phyloP scores from a whole-genome alignment of 2,329 filamentous ascomycete genomes.

The Colletotrichum filicis region DNA sequence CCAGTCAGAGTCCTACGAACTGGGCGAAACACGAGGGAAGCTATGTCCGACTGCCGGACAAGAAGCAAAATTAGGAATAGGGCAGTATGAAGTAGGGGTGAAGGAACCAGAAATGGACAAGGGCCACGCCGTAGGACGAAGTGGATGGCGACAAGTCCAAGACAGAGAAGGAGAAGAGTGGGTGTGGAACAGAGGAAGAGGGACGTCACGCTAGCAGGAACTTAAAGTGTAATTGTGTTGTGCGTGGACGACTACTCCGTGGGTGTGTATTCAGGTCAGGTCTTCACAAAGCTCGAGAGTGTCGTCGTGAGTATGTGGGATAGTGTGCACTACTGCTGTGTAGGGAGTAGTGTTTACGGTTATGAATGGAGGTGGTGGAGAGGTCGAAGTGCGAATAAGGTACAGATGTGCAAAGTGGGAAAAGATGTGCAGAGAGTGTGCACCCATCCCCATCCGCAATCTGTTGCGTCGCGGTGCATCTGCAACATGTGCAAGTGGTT shows the following conservation, averaged over 20 bases:
- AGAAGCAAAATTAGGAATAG: conserved; percentile 31
- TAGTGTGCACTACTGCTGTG: too few relatives aligned
- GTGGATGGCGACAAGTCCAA: neutral
- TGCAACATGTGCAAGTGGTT: neutral
- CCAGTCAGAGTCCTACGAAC: conserved; percentile 2
- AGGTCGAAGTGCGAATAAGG: neutral
- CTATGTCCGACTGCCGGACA: conserved; percentile 31
- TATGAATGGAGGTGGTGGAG: neutral
- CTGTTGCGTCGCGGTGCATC: conserved; percentile 22
- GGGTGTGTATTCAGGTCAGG: too few relatives aligned
- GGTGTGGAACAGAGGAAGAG: neutral
- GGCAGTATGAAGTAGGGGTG: conserved; percentile 11
- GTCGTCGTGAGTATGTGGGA: neutral
- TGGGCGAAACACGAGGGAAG: conserved; percentile 30
- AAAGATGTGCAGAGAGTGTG: neutral
- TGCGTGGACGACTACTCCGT: neutral
- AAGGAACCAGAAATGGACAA: conserved; percentile 14
- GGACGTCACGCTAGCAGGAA: conserved; percentile 2
- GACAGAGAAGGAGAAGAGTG: neutral
- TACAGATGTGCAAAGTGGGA: conserved; percentile 1
- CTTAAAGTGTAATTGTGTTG: conserved; percentile 1
- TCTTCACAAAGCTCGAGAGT: neutral
- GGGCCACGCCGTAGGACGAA: conserved; percentile 1
- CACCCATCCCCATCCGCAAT: conserved; percentile 11
- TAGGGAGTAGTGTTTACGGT: neutral